Base-by-base conservation (phyloP, 2,329 filamentous ascomycete genomes). In the Colletotrichum noveboracense region DNA sequence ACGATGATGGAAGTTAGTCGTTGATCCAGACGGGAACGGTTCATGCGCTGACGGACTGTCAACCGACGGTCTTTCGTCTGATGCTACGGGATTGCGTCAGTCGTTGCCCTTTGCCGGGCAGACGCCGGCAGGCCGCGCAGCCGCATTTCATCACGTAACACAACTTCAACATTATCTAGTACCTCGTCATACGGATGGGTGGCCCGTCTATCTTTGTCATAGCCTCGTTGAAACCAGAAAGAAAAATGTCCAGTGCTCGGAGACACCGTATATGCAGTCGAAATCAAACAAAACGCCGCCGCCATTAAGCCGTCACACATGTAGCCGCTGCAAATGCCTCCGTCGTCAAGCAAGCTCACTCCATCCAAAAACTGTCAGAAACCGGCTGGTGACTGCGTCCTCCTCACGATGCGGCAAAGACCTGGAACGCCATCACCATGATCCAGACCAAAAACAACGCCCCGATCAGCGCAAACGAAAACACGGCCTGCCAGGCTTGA, bases 381-480 rank as follows among this genome's bases (percentile, higher is more conserved):
- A 32, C 28, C 9, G 26, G 2, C 58, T 21, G 38, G 9, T n/a
- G 18, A 48, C 16, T n/a, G 7, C 18, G 6, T 9, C 18, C 14
- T 26, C 14, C 16, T 74, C 43, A 76, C 10, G 74, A 76, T 12
- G 14, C 66, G 16, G 83, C 88, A 85, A 91, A 93, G 12, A 93
- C 92, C 77, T 92, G 91, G 78, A 92, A 91, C 13, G 91, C 89
- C 89, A 93, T 93, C 77, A 93, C 85, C 87, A 93, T 93, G 79
- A 93, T 91, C 92, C 92, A 93, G n/a, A 93, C 80, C 74, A 93
- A 81, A 77, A 93, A 93, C 2, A 93, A 84, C 21, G 83, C 85
- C 0, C 92, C 92, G 3, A 92, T 88, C 28, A 94, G 82, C 21
- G 88, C 88, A 81, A 94, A 92, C 1, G 91, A 88, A 82, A 93